A percentile compares a stretch with the other conserved stretches of the same genome.
phyloP scores from a whole-genome alignment of 2,329 filamentous ascomycete species.

The Fusarium chuoi region DNA sequence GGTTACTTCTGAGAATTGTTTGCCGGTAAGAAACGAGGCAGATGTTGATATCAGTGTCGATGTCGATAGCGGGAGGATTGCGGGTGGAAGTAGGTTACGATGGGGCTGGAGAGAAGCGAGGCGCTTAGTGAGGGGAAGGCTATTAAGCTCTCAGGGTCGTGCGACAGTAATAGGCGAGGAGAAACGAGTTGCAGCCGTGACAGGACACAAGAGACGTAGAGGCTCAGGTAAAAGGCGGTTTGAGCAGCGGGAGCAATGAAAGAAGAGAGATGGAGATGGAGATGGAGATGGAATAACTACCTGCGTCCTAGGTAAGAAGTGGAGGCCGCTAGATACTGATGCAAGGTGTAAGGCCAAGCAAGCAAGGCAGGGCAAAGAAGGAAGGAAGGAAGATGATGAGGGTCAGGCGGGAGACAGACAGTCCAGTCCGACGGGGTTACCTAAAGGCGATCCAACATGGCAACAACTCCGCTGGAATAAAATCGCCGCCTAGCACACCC shows the following conservation, averaged over 20 bases:
- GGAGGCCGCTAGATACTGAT: slow-evolving; percentile 24
- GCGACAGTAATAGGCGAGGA: slow-evolving; percentile 20
- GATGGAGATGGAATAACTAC: slow-evolving; percentile 23
- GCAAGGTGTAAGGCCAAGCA: slow-evolving; percentile 6
- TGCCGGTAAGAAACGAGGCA: slow-evolving; percentile 5
- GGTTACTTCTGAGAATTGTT: slow-evolving; percentile 6
- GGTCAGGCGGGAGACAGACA: not conserved
- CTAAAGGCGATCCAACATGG: not conserved
- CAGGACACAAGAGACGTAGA: not conserved
- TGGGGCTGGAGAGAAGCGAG: slow-evolving; percentile 30
- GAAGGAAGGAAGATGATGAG: slow-evolving; percentile 11
- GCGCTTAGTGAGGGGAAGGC: slow-evolving; percentile 33
- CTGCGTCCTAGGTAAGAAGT: slow-evolving; percentile 26
- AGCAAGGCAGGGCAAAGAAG: slow-evolving; percentile 1
- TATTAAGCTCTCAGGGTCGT: slow-evolving; percentile 36
- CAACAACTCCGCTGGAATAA: slow-evolving; percentile 4
- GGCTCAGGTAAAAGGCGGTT: not conserved
- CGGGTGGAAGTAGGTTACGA: slow-evolving; percentile 21
- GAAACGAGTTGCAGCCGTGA: slow-evolving; percentile 10
- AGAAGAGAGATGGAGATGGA: slow-evolving; percentile 16
- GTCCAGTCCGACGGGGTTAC: not conserved
- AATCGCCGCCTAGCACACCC: slow-evolving; percentile 5
- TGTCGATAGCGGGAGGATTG: slow-evolving; percentile 9
- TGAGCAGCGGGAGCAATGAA: slow-evolving; percentile 1
- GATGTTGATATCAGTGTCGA: slow-evolving; percentile 4